A percentile compares a stretch with the other conserved stretches of the same genome.
These are phyloP conservation scores for Mangifera indica DNA, from an alignment of 345 rosid genomes.

Conservation along the genomic window DNA sequence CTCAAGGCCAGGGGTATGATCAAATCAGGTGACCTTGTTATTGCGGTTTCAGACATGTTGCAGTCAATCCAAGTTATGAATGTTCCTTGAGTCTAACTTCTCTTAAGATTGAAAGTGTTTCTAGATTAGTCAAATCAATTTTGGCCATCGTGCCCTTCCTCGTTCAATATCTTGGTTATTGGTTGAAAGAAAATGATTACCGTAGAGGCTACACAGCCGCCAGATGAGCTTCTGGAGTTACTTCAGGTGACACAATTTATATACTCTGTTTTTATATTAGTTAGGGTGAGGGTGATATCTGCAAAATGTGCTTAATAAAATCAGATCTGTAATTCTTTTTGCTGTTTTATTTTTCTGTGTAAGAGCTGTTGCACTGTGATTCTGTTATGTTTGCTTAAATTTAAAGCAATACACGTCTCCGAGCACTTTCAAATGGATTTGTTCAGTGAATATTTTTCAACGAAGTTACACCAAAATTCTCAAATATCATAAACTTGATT, in stretches of 20 bases:
- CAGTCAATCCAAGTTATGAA: constrained; percentile 96
- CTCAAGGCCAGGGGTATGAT: constrained; percentile 98
- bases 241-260: background rate
- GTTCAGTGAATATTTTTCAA: too few species aligned
- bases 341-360: background rate
- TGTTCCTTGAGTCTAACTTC: constrained; percentile 51
- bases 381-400: background rate
- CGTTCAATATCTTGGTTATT: constrained; percentile 19
- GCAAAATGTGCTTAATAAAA: background rate
- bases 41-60: constrained; percentile 94
- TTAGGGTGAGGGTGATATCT: background rate
- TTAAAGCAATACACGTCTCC: too few species aligned
- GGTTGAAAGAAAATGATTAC: constrained; percentile 25
- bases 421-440: too few species aligned
- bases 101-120: background rate
- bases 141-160: background rate
- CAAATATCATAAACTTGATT: too few species aligned
- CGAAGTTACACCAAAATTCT: too few species aligned
- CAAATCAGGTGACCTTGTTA: constrained; percentile 91
- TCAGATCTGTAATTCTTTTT: constrained; percentile 15
- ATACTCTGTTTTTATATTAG: background rate
- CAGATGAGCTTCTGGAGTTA: background rate
- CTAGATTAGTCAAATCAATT: constrained; percentile 13
- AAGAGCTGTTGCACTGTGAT: constrained; percentile 5
- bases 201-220: background rate